Base-by-base conservation (phyloP, 768 basidiomycete species). In the Mycena alexandri region DNA sequence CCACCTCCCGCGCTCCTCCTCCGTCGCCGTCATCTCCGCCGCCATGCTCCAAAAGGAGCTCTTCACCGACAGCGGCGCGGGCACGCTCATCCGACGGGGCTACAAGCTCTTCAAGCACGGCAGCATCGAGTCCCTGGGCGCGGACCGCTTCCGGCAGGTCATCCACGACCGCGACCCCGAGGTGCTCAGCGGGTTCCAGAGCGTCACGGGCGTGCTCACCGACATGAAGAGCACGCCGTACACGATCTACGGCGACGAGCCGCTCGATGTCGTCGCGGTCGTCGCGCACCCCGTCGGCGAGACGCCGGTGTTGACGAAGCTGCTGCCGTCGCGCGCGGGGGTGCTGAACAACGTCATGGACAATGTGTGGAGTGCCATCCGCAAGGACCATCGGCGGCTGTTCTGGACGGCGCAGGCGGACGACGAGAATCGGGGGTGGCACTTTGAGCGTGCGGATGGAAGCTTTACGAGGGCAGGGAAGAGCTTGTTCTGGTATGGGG, bases 361-460 rank as follows among this genome's bases (percentile, higher is more conserved):
- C 83, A 99, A 99, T 75, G 96, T 99, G 43, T 99, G 97, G 85
- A 93, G 88, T 75, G 90, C 95, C n/a, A 90, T 99, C 84, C 93
- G 91, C 81, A 96, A 95, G 83, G 95, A 99, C 77, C 93, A 98
- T 80, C 88, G 90, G 69, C 88, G 89, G 65, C 86, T 99, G 44
- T 98, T 99, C 86, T 99, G 98, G 98, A 98, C 96, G n/a, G 92
- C 95, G 0, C 93, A 92, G 72, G 91, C 91, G 5, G 96, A 98
- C 71, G 97, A 99, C 77, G 97, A 99, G 81, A 96, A 98, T 80
- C 90, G 96, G 44, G 88, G 92, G 5, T 99, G 98, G 98, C 97
- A 99, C 82, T 99, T 98, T 74, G 97, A 99, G 83, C 90, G 96
- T 61, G 95, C 98, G 0, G 96, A 99, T 72, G 98, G 98, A 0